phyloP scores from a whole-genome alignment of 2,329 filamentous ascomycete species.

The Arthrobotrys conoides region DNA sequence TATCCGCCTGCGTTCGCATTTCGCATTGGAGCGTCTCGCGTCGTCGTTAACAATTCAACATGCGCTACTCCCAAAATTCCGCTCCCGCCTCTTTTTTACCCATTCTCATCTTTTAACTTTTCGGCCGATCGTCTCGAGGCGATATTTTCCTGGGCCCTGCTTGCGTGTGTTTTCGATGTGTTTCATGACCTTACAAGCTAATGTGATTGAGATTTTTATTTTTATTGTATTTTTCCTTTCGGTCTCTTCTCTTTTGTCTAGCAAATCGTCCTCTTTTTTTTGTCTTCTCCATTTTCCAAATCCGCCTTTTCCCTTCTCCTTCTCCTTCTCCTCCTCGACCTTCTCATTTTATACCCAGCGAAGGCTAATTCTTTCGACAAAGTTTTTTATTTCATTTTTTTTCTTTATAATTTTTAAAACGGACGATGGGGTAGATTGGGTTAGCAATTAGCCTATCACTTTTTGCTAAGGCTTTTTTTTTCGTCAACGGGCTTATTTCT shows the following conservation, averaged over 20 bases:
- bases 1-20: constrained; percentile 21
- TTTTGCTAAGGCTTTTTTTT: constrained; percentile 9
- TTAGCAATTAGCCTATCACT: neutral
- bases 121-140: constrained; percentile 25
- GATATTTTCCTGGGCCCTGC: constrained; percentile 26
- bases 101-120: constrained; percentile 5
- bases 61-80: constrained; percentile 15
- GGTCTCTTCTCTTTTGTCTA: constrained; percentile 22
- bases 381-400: constrained; percentile 13
- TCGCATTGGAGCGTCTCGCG: constrained; percentile 33
- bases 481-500: neutral
- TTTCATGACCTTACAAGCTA: constrained; percentile 59
- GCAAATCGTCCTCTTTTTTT: constrained; percentile 18
- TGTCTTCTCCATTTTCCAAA: neutral
- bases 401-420: constrained; percentile 36
- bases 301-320: neutral
- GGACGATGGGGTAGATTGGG: constrained; percentile 26
- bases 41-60: constrained; percentile 32
- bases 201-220: constrained; percentile 55
- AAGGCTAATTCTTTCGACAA: constrained; percentile 1
- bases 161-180: constrained; percentile 58
- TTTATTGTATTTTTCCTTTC: constrained; percentile 32
- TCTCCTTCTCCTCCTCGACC: constrained; percentile 8
- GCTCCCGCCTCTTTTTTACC: constrained; percentile 34
- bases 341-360: constrained; percentile 19